A percentile compares a stretch with the other conserved stretches of the same genome.
phyloP scores from a whole-genome alignment of 345 rosid species.

The Luvunga scandens region DNA sequence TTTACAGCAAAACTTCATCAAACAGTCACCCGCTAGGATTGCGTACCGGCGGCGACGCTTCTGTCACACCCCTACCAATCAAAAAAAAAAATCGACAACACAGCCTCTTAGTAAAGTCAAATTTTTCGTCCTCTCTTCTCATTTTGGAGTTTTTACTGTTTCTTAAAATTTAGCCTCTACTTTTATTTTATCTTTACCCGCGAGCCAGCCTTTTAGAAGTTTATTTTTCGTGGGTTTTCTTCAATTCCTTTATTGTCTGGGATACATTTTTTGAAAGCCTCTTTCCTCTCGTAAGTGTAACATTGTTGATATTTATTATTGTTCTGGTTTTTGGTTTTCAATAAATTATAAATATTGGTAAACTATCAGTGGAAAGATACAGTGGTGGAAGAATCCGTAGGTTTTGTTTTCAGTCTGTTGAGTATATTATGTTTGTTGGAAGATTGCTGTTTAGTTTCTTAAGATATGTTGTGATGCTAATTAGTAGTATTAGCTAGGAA shows the following conservation, averaged over 20 bases:
- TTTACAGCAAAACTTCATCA: background rate
- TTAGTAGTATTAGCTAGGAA: too few species aligned
- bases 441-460: background rate
- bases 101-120: background rate
- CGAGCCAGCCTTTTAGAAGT: background rate
- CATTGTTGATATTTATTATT: too few species aligned
- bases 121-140: background rate
- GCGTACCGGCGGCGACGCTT: background rate
- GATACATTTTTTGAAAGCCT: conserved; percentile 5
- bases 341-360: too few species aligned
- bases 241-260: conserved; percentile 7
- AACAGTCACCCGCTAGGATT: background rate
- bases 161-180: background rate
- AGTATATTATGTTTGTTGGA: background rate
- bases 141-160: background rate
- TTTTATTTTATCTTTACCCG: background rate
- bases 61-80: background rate
- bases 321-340: too few species aligned
- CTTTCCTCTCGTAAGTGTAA: background rate
- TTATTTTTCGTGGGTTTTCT: background rate
- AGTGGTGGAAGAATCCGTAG: background rate
- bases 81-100: background rate
- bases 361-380: too few species aligned
- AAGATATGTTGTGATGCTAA: too few species aligned
- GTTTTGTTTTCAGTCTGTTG: background rate